A percentile compares a stretch with the other conserved stretches of the same genome.
Evolutionary conservation across 441 rosid genomes (phyloP).

Genomic region (Pelargonium citronellum): DNA sequence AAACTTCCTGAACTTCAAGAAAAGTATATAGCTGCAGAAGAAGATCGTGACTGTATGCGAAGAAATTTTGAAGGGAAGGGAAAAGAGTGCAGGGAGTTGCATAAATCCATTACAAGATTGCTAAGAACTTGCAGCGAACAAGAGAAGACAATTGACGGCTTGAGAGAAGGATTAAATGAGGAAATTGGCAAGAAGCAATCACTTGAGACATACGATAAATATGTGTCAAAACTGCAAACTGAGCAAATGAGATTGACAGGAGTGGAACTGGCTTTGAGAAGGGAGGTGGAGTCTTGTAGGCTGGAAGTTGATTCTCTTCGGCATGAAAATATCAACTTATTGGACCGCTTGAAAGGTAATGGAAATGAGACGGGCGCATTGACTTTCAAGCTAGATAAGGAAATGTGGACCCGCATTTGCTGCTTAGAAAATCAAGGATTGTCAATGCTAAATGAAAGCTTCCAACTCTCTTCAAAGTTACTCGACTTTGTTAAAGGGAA

Average conservation of each 20-base stretch:
- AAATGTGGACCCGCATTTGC: slow-evolving; percentile 52
- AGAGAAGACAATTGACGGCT: slow-evolving; percentile 74
- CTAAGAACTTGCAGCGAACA: slow-evolving; percentile 75
- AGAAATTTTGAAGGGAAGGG: slow-evolving; percentile 78
- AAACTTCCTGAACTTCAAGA: slow-evolving; percentile 47
- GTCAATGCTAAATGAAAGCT: slow-evolving; percentile 56
- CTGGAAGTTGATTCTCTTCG: slow-evolving; percentile 74
- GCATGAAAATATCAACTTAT: slow-evolving; percentile 64
- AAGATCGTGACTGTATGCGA: slow-evolving; percentile 47
- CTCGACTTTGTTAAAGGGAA: slow-evolving; percentile 61
- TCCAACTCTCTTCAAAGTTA: slow-evolving; percentile 50
- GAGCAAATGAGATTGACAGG: slow-evolving; percentile 88
- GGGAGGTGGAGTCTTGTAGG: slow-evolving; percentile 57
- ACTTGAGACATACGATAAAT: slow-evolving; percentile 40
- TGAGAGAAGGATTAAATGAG: slow-evolving; percentile 46
- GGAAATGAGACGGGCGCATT: slow-evolving; percentile 43
- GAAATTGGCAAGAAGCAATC: slow-evolving; percentile 45
- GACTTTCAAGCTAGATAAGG: slow-evolving; percentile 67
- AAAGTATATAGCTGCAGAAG: slow-evolving; percentile 45
- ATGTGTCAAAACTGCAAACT: slow-evolving; percentile 49
- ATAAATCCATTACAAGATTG: slow-evolving; percentile 61
- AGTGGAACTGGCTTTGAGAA: slow-evolving; percentile 68
- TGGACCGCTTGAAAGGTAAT: slow-evolving; percentile 64
- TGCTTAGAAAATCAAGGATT: slow-evolving; percentile 78
- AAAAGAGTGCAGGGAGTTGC: slow-evolving; percentile 82